phyloP scores from a whole-genome alignment of 2,329 filamentous ascomycete genomes.

The Aplosporella prunicola region DNA sequence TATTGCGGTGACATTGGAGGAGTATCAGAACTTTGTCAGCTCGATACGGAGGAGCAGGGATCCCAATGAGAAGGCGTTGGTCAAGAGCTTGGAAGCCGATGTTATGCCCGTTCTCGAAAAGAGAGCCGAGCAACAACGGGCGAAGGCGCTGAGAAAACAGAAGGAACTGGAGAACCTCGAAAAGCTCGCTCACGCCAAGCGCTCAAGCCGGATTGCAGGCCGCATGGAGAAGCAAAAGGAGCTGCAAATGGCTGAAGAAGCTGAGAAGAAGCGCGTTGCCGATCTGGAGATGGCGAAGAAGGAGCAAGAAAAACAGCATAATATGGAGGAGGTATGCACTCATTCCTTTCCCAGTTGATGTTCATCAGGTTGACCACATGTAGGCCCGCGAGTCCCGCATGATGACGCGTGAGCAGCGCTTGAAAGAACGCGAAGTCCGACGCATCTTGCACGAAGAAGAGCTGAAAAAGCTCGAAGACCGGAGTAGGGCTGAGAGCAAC shows the following conservation, averaged over 20 bases:
- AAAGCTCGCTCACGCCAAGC: conserved; percentile 86
- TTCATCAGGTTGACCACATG: conserved; percentile 17
- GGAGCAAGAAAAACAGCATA: conserved; percentile 50
- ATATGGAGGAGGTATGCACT: conserved; percentile 51
- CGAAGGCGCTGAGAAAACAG: conserved; percentile 65
- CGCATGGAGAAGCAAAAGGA: conserved; percentile 70
- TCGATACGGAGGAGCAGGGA: conserved; percentile 68
- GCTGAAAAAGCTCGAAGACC: conserved; percentile 67
- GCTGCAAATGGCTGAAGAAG: conserved; percentile 61
- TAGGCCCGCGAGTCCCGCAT: conserved; percentile 68
- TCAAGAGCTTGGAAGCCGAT: conserved; percentile 62
- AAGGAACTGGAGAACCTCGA: conserved; percentile 73
- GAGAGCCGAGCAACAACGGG: conserved; percentile 56
- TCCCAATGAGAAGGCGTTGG: conserved; percentile 71
- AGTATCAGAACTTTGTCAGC: conserved; percentile 64
- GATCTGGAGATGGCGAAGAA: conserved; percentile 55
- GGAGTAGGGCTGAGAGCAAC: conserved; percentile 45
- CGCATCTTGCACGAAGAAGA: conserved; percentile 79
- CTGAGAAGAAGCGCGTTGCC: conserved; percentile 53
- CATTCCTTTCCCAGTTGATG: background rate
- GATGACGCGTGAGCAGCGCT: conserved; percentile 73
- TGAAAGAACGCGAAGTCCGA: conserved; percentile 76
- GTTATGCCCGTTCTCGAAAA: conserved; percentile 78
- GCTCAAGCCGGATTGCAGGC: conserved; percentile 78
- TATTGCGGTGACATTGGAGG: conserved; percentile 68